These are phyloP conservation scores for Coriolopsis trogii DNA, from an alignment of 1,284 basidiomycete species.

Conservation along the genomic window DNA sequence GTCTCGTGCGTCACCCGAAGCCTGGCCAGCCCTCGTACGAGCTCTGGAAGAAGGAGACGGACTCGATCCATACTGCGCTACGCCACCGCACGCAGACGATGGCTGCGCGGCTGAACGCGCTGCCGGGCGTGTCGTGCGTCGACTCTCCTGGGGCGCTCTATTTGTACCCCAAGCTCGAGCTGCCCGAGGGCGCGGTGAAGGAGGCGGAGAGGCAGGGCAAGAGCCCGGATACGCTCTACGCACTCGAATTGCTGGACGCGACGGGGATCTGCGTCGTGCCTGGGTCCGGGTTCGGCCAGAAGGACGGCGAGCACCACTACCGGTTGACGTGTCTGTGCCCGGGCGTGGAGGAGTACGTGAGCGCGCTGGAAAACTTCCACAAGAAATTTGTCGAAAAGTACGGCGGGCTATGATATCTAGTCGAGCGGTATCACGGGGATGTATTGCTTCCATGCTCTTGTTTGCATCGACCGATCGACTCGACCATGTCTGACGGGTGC, in stretches of 20 bases:
- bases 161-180: slow-evolving; percentile 77
- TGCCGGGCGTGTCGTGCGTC: slow-evolving; percentile 86
- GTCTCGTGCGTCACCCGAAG: slow-evolving; percentile 85
- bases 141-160: slow-evolving; percentile 90
- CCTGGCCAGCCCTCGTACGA: slow-evolving; percentile 74
- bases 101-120: slow-evolving; percentile 73
- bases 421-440: not conserved
- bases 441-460: not conserved
- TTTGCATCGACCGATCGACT: too few species aligned
- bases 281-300: slow-evolving; percentile 92
- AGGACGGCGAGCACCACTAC: slow-evolving; percentile 85
- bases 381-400: slow-evolving; percentile 76
- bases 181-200: slow-evolving; percentile 72
- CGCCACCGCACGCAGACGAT: slow-evolving; percentile 74
- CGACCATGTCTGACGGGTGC: too few species aligned
- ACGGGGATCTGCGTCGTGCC: slow-evolving; percentile 95
- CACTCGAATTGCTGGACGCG: slow-evolving; percentile 79
- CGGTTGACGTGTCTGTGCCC: slow-evolving; percentile 88
- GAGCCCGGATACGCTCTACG: slow-evolving; percentile 87
- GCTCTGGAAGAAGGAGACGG: slow-evolving; percentile 83
- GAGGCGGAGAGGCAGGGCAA: slow-evolving; percentile 76
- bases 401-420: slow-evolving; percentile 18
- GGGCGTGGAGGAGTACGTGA: slow-evolving; percentile 88
- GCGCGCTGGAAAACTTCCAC: slow-evolving; percentile 87
- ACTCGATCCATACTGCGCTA: slow-evolving; percentile 76